A percentile compares a stretch with the other conserved stretches of the same genome.
Evolutionary conservation across 768 basidiomycete genomes (phyloP).

Genomic region (Auricularia sp.): DNA sequence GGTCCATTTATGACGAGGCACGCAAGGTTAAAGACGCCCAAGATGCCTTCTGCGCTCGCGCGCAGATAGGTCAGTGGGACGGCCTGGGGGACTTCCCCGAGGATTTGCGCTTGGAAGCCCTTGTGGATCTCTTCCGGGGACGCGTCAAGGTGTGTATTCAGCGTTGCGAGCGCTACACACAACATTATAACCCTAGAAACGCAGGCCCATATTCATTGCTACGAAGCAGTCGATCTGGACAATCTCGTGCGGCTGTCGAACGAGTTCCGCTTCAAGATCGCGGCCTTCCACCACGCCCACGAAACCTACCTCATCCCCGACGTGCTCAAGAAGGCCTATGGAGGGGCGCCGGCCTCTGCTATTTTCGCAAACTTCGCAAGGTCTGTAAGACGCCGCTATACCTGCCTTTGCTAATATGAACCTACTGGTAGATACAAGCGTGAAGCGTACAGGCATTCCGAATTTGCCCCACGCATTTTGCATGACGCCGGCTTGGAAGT

Average conservation of each 20-base stretch:
- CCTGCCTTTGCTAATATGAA: not conserved
- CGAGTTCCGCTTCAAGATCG: conserved; percentile 69
- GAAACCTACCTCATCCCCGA: conserved; percentile 77
- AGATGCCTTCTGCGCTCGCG: too few relatives aligned
- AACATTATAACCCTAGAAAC: not conserved
- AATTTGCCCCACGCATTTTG: conserved; percentile 31
- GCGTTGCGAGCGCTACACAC: conserved; percentile 19
- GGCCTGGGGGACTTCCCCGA: too few relatives aligned
- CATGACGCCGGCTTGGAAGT: conserved; percentile 25
- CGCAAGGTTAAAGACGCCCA: too few relatives aligned
- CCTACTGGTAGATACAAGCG: conserved; percentile 19
- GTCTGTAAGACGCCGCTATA: not conserved
- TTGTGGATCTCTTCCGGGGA: too few relatives aligned
- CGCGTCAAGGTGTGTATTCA: conserved; percentile 14
- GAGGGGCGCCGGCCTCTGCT: conserved; percentile 50
- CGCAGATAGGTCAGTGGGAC: too few relatives aligned
- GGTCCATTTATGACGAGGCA: too few relatives aligned
- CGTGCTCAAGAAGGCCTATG: conserved; percentile 57
- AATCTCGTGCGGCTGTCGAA: conserved; percentile 62
- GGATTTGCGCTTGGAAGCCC: too few relatives aligned
- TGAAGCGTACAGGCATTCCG: conserved; percentile 29
- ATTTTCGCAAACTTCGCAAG: conserved; percentile 44
- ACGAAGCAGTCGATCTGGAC: conserved; percentile 38
- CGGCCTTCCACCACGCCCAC: conserved; percentile 70
- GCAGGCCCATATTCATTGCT: conserved; percentile 25